Evolutionary conservation across 2,329 filamentous ascomycete species (phyloP), one percentile per base, ranked within the genome.

Genomic region (Penicillium sp.): DNA sequence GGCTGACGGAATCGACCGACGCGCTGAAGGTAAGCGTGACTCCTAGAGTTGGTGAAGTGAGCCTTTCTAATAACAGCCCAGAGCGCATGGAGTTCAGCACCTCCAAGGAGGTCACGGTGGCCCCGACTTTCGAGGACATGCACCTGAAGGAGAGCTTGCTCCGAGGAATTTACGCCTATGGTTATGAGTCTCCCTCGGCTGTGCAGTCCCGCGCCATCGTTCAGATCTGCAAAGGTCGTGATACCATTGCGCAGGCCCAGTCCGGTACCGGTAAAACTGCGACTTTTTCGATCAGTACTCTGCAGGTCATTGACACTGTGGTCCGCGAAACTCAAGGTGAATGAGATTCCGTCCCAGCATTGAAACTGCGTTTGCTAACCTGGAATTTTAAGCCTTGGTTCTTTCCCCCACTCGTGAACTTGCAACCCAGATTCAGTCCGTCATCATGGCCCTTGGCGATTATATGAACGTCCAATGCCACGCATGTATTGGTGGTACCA

Each of bases 381-480:
- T 52, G 42, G 23, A 26, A 58, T 8, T 23, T 23, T 10, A 55
- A 81, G 95, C 95, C 5, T 87, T 99, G 45, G 93, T 99, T 10
- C 86, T 99, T 9, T 97, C 95, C 4, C 95, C 95, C 2, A 97
- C 65, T 45, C 93, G 95, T 83, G 95, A 99, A 86, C 86, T 99
- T 76, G 95, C 95, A 69, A 93, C 96, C 81, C 95, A 99, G 84
- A 99, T 99, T 76, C 95, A 99, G 83, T 98, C 97, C 85, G 95
- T 99, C 74, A 92, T 99, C 66, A 88, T 98, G 74, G 95, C 95
- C 75, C 96, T 99, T 65, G 95, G 95, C 77, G 95, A 99, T 82
- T 99, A 97, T 86, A 98, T 99, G 95, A 95, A 91, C 81, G 87
- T 99, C 70, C 91, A 97, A 82, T 97, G 93, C 87, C 95, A 99